These are phyloP conservation scores for Orbilia brochopaga DNA, from an alignment of 2,329 filamentous ascomycete genomes.

Conservation along the genomic window DNA sequence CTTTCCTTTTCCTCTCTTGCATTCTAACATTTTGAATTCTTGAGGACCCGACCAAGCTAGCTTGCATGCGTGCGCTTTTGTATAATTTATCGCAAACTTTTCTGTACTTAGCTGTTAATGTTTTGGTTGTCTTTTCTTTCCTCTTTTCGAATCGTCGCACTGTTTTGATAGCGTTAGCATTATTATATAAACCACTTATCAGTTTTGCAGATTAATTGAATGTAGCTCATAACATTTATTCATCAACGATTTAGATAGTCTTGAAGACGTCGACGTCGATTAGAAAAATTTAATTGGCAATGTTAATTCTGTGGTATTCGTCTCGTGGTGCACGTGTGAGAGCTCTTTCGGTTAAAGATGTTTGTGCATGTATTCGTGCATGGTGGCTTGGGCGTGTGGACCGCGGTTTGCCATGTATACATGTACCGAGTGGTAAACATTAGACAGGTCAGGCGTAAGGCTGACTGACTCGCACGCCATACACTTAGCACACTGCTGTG, in stretches of 20 bases:
- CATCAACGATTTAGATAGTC: neutral
- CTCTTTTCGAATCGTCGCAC: neutral
- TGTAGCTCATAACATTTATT: neutral
- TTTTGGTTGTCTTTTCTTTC: too few species aligned
- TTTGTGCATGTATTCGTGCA: too few species aligned
- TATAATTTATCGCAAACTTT: neutral
- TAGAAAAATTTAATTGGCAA: neutral
- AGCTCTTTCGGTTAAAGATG: too few species aligned
- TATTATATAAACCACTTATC: slow-evolving; percentile 7
- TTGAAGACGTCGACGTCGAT: neutral
- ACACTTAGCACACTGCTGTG: too few species aligned
- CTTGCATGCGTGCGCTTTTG: neutral
- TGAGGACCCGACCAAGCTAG: neutral
- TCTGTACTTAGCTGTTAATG: neutral
- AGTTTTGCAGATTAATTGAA: neutral
- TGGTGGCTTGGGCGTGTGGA: too few species aligned
- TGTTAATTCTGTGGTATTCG: too few species aligned
- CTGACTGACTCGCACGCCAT: too few species aligned
- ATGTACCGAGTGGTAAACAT: too few species aligned
- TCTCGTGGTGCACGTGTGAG: too few species aligned
- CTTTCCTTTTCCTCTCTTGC: slow-evolving; percentile 6
- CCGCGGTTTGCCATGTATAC: too few species aligned
- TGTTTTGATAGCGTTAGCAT: slow-evolving; percentile 9
- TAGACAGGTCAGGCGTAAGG: too few species aligned
- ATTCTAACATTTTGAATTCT: slow-evolving; percentile 4